phyloP scores from a whole-genome alignment of 768 basidiomycete species.

The Sporobolomyces roseus region DNA sequence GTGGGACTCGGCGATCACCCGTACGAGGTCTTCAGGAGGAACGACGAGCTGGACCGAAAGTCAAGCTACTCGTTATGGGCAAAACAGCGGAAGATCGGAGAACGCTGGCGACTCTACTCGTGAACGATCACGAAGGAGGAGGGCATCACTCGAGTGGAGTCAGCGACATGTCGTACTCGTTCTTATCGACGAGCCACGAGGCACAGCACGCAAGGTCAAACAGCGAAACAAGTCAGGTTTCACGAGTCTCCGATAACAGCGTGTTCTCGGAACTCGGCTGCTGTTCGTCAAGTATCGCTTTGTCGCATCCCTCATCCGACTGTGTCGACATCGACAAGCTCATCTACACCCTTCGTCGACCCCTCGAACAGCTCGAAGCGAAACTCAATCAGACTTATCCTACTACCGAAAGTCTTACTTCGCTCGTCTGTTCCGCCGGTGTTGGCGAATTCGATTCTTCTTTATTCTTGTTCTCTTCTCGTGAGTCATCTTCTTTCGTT shows the following conservation, averaged over 20 bases:
- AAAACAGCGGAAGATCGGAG: constrained; percentile 18
- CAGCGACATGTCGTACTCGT: constrained; percentile 21
- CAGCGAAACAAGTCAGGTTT: background rate
- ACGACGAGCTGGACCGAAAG: background rate
- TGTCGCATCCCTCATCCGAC: constrained; percentile 8
- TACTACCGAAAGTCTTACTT: background rate
- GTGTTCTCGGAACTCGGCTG: background rate
- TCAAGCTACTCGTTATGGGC: constrained; percentile 24
- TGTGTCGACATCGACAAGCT: background rate
- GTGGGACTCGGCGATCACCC: background rate
- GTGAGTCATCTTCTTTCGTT: constrained; percentile 5
- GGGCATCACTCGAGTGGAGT: background rate
- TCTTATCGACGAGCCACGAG: constrained; percentile 3
- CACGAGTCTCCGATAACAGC: too few species aligned
- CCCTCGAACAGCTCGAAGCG: constrained; percentile 29
- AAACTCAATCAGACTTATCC: constrained; percentile 22
- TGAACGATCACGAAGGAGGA: constrained; percentile 5
- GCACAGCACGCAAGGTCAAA: background rate
- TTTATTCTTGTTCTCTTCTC: constrained; percentile 29
- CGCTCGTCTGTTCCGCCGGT: constrained; percentile 2
- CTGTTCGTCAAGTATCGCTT: too few species aligned
- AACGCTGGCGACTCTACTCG: constrained; percentile 14
- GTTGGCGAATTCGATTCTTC: constrained; percentile 15
- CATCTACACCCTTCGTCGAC: background rate
- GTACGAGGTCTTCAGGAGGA: background rate